phyloP scores from a whole-genome alignment of 352 stramenopile genomes.

The Phytophthora megakarya region DNA sequence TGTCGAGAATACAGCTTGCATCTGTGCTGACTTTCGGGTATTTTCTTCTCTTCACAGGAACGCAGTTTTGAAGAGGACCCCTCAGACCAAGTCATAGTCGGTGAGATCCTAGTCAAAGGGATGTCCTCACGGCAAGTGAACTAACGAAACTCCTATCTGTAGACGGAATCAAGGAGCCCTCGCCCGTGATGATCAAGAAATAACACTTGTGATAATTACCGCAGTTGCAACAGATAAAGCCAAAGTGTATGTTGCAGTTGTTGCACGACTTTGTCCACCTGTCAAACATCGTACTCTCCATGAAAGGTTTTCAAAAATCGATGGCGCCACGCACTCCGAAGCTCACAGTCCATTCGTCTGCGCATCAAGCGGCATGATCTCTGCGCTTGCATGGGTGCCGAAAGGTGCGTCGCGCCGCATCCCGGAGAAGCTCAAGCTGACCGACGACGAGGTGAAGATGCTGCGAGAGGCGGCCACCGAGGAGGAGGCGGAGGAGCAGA shows the following conservation, averaged over 20 bases:
- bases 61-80: slow-evolving; percentile 21
- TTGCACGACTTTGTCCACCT: slow-evolving; percentile 1
- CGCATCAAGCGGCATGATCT: slow-evolving; percentile 31
- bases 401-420: slow-evolving; percentile 57
- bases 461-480: slow-evolving; percentile 79
- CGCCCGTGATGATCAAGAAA: slow-evolving; percentile 53
- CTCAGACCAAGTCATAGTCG: slow-evolving; percentile 9
- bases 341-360: slow-evolving; percentile 20
- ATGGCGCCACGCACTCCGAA: slow-evolving; percentile 14
- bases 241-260: slow-evolving; percentile 10
- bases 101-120: background rate
- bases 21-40: background rate
- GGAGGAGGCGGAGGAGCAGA: slow-evolving; percentile 69
- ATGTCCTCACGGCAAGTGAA: background rate
- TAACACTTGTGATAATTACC: slow-evolving; percentile 15
- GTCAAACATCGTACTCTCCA: background rate
- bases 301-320: slow-evolving; percentile 20
- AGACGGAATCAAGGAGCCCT: slow-evolving; percentile 40
- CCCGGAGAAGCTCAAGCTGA: slow-evolving; percentile 87
- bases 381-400: slow-evolving; percentile 38
- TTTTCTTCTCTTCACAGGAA: slow-evolving; percentile 5
- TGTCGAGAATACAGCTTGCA: background rate
- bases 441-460: slow-evolving; percentile 81
- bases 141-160: slow-evolving; percentile 1
- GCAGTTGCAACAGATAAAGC: background rate